Base-by-base conservation (phyloP, 345 rosid species). In the Eucalyptus leucophloia region DNA sequence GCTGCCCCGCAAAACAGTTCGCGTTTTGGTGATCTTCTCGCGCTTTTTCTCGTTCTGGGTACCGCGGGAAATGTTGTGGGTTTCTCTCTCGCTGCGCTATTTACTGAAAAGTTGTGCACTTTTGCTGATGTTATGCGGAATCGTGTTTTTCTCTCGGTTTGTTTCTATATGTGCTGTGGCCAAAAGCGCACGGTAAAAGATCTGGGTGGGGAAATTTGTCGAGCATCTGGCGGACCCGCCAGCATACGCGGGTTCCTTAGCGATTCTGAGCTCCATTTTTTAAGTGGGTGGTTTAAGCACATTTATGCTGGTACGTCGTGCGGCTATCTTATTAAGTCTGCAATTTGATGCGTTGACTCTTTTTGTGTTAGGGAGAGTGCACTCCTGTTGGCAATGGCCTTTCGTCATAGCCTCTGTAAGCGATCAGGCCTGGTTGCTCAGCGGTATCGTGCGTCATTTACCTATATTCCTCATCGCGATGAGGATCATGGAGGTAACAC, bases 341-440 rank as follows among this genome's bases (percentile, higher is more conserved):
- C 54, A 47, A 72, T 51, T 34, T 32, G 89, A 56, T 42, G 26
- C 51, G 34, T 81, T 24, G 5, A 80, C 49, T 45, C 30, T 58
- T 17, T 23, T 17, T 21, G 58, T 44, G 30, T 32, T 86, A 65
- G 88, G 18, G 51, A 62, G 86, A 86, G 90, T 54, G 77, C 81
- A 58, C 30, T 47, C 10, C 86, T 89, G 58, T 87, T 42, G 42
- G 32, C 89, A 89, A 96, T 95, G 98, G 95, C 97, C 69, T 94
- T 86, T 88, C 88, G 95, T 82, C 92, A 96, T 47, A 89, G 95
- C 83, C 91, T 96, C 89, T 87, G 93, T 49, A 92, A 88, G 87
- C 93, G 98, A 69, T 93, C 96, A 15, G 92, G 90, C 88, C 90
- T 94, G 56, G 1, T 90, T 67, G 88, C 93, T 86, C 93, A 93